phyloP scores from a whole-genome alignment of 106 monocot species.

The Dendrobium chrysotoxum region DNA sequence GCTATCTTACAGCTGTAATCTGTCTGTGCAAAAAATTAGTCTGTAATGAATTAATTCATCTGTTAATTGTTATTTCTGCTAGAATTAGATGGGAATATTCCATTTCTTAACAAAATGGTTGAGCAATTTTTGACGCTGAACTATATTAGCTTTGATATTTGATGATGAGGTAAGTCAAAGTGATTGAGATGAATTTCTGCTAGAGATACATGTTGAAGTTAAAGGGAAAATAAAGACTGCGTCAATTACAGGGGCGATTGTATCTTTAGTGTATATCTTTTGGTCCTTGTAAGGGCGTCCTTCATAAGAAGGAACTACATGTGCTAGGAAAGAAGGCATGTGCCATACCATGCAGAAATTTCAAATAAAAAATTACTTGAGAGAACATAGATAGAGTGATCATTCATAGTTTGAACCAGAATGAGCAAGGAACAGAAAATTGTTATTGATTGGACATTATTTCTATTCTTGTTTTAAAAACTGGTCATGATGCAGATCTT shows the following conservation, averaged over 20 bases:
- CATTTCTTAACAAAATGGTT: neutral
- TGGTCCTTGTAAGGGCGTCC: neutral
- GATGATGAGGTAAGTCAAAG: neutral
- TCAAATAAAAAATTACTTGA: neutral
- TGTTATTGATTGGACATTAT: neutral
- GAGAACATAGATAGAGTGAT: neutral
- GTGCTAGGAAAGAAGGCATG: neutral
- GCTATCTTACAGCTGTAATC: neutral
- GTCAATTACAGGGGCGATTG: neutral
- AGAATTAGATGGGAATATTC: neutral
- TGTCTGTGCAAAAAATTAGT: neutral
- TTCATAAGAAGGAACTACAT: neutral
- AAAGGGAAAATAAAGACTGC: neutral
- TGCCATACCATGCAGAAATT: neutral
- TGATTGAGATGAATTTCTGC: neutral
- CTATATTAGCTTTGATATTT: neutral
- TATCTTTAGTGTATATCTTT: neutral
- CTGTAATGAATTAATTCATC: neutral
- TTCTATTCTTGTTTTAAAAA: neutral
- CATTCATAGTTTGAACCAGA: slow-evolving; percentile 2
- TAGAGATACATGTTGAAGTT: neutral
- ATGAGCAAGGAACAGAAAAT: neutral
- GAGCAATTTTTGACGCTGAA: neutral
- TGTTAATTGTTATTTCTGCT: neutral
- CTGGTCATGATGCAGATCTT: neutral